phyloP scores from a whole-genome alignment of 352 stramenopile genomes.

The Aphanomyces cochlioides region DNA sequence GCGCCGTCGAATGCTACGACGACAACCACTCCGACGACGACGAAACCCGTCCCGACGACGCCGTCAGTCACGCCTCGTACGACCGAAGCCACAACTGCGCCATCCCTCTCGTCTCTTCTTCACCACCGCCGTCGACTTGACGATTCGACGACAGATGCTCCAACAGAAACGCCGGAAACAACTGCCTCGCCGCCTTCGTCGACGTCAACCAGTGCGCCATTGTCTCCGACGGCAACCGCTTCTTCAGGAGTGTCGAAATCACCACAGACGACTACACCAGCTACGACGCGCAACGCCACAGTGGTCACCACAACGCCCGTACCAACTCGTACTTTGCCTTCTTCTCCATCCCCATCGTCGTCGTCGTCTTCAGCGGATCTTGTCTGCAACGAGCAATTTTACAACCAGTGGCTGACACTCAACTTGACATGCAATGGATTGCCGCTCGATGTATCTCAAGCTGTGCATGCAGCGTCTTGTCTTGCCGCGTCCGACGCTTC shows the following conservation, averaged over 20 bases:
- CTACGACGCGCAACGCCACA: not conserved
- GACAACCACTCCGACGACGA: not conserved
- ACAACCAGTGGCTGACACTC: slow-evolving; percentile 60
- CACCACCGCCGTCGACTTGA: too few relatives aligned
- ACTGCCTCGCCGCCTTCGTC: not conserved
- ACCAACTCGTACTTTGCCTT: not conserved
- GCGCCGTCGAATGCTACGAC: not conserved
- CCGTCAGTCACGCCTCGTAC: too few relatives aligned
- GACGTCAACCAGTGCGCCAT: not conserved
- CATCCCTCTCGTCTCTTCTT: too few relatives aligned
- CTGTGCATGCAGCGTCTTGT: slow-evolving; percentile 56
- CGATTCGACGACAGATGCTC: too few relatives aligned
- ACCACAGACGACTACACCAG: not conserved
- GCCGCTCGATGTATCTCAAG: slow-evolving; percentile 43
- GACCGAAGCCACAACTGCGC: too few relatives aligned
- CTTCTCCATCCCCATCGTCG: too few relatives aligned
- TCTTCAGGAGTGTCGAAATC: not conserved
- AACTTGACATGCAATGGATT: slow-evolving; percentile 55
- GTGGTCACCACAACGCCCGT: not conserved
- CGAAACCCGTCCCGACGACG: not conserved
- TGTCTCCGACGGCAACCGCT: not conserved
- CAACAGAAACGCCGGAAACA: not conserved
- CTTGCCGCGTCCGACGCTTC: slow-evolving; percentile 66
- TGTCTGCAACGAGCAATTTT: slow-evolving; percentile 69
- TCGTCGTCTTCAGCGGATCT: slow-evolving; percentile 37